Base-by-base conservation (phyloP, 1,139 yeast species). In the Candida buenavistaensis region DNA sequence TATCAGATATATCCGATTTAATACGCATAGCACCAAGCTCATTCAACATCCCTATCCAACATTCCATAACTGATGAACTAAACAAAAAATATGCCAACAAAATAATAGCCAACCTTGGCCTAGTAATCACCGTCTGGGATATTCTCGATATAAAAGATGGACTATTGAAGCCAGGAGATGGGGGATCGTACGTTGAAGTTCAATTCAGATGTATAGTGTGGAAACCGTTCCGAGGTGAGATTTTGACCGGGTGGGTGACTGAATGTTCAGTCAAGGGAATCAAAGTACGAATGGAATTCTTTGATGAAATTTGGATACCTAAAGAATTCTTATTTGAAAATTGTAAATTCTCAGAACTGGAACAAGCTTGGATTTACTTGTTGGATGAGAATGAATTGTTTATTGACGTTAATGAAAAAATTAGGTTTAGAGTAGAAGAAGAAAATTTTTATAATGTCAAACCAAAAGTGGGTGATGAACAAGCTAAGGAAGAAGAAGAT, bases 281-380 rank as follows among this genome's bases (percentile, higher is more conserved):
- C 42, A 84, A 84, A 53, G 80, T 87, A 26, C 77, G 81, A 46
- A 71, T 88, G 71, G 95, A 86, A 43, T 86, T 92, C 55, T 92
- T 92, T 54, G 92, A 89, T 56, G 97, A 92, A 54, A 82, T 94
- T 15, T 84, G 86, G 57, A 84, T 92, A 39, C 97, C 97, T 4
- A 81, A 81, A 48, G 71, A 79, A 37, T 72, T 83, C 62, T 62
- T 92, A 32, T 92, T 90, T 56, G 97, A 90, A 55, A 78, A 80
- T 33, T 80, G 94, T 54, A 70, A 66, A 41, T 92, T 75, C 54
- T 74, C 77, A 23, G 73, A 78, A 2, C 78, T 74, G 30, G 98
- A 94, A 47, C 86, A 82, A 52, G 96, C 96, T 3, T 92, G 98
- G 98, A 81, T 90, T 28, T 92, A 98, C 98, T 66, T 69, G 36